Conservation (phyloP, 345 rosid genomes). For the Hevea brasiliensis region DNA sequence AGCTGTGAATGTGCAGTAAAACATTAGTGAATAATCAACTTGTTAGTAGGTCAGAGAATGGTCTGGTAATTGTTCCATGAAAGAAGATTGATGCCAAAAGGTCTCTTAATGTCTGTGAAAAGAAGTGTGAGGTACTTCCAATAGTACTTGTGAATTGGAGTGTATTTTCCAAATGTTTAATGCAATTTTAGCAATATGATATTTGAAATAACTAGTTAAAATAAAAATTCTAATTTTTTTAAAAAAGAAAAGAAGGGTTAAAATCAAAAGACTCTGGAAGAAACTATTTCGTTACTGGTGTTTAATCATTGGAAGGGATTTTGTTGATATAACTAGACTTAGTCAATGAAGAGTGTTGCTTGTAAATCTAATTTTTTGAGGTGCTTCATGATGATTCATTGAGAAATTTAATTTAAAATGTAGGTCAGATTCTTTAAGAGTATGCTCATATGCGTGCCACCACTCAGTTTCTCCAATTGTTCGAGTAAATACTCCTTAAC, state of each 20-base stretch:
- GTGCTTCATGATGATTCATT: no score
- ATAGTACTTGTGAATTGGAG: neutral
- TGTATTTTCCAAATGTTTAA: neutral
- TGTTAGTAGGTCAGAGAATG: neutral
- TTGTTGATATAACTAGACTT: neutral
- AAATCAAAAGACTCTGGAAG: no score
- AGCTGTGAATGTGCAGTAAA: conserved; percentile 26
- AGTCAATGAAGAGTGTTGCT: neutral
- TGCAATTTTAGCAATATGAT: neutral
- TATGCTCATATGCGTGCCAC: no score
- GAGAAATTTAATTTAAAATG: no score
- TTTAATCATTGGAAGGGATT: neutral
- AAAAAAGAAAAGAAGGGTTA: no score
- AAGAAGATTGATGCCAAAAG: neutral
- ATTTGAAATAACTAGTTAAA: neutral
- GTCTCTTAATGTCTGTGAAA: neutral
- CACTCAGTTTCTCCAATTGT: no score
- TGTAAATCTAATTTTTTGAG: neutral
- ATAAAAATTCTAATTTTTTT: no score
- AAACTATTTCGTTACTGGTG: neutral
- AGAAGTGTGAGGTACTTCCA: neutral
- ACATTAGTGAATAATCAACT: neutral
- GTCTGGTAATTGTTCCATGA: neutral
- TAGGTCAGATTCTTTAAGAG: no score
- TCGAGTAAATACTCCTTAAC: no score